Evolutionary conservation across 75 land plant genomes (phyloP), one percentile per base, ranked within the genome.

Genomic region (Cupressus sempervirens): DNA sequence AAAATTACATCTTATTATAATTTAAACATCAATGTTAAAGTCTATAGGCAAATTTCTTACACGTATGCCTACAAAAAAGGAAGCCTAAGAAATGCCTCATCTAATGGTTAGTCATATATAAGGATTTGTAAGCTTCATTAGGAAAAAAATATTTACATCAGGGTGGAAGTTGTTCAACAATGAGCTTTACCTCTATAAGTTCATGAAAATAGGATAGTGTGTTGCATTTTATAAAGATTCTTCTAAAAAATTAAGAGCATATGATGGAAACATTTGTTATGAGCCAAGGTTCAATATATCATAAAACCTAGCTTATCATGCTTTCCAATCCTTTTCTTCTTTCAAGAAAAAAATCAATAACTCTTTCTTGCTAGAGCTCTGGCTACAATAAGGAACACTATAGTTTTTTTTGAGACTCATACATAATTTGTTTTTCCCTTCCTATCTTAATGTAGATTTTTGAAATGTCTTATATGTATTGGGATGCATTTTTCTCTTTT

Each of bases 191-290:
- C 83, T 32, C 8, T 82, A 53, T 82, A 53, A 82, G 62, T 20
- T 82, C 62, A 6, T 50, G 83, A 53, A 70, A 82, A 32, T 82
- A 46, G 62, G 32, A 53, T 40, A 32, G 32, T 82, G 46, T 45
- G 81, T 79, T 79, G 81, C 40, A 40, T 82, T 82, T 62, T 82
- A 82, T 62, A 82, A 82, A 82, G 83, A 53, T 82, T 62, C 48
- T 82, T 82, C 36, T 82, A 36, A 53, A 82, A 82, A 82, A 53
- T 82, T 40, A 82, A 82, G 62, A 82, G 83, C 83, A n/a, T n/a
- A 82, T 82, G 81, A 53, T 13, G 83, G 83, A 18, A 82, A 62
- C 83, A 52, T 82, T 82, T 82, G 62, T 82, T 32, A 82, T 82
- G 65, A 53, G 56, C 83, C 83, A 82, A 48, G 83, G 83, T 82